Conservation (phyloP, 805 yeast species). For the Pichia paraexigua region DNA sequence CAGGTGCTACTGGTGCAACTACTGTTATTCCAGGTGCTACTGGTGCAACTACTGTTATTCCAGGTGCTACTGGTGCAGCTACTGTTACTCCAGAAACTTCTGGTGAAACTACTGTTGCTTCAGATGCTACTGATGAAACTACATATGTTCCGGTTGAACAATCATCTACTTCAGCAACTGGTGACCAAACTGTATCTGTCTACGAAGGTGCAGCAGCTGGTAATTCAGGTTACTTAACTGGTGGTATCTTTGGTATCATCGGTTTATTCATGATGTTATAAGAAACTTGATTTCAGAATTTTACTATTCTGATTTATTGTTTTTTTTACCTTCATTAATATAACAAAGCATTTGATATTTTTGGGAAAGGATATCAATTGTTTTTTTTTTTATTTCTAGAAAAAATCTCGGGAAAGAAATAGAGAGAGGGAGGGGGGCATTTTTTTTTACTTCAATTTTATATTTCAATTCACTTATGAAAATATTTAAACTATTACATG, state of each 20-base stretch:
- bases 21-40: not conserved
- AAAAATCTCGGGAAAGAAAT: constrained; percentile 2
- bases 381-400: not conserved
- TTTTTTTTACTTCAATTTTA: not conserved
- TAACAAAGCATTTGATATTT: not conserved
- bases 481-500: not conserved
- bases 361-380: constrained; percentile 5
- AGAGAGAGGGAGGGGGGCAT: constrained; percentile 10
- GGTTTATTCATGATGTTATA: constrained; percentile 6
- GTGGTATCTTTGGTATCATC: constrained; percentile 5
- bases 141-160: not conserved
- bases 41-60: not conserved
- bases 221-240: constrained; percentile 9
- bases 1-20: constrained; percentile 1
- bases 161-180: constrained; percentile 3
- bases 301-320: not conserved
- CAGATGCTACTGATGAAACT: constrained; percentile 4
- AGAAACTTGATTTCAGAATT: not conserved
- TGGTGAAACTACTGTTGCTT: constrained; percentile 2
- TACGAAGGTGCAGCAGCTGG: constrained; percentile 14
- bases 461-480: not conserved
- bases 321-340: not conserved
- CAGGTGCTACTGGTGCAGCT: not conserved
- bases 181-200: constrained; percentile 7
- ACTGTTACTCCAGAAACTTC: not conserved